Evolutionary conservation across 1,139 yeast species (phyloP).

Genomic region (Protomyces inundatus): DNA sequence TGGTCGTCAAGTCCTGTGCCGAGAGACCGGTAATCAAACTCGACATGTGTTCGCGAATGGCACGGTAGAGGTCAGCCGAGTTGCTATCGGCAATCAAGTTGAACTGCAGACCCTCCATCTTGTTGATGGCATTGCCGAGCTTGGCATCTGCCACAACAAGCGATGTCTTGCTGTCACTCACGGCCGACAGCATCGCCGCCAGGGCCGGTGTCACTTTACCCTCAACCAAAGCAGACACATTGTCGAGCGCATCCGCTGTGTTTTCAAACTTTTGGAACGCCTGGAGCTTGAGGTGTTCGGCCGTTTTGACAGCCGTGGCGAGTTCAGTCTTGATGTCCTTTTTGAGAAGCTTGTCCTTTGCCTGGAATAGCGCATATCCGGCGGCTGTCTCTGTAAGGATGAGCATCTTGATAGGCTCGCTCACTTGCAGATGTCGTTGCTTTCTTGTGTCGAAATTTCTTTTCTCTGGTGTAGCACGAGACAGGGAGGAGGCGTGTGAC

Average conservation of each 20-base stretch:
- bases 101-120: conserved; percentile 74
- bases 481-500: too few species aligned
- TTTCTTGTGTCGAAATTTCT: background rate
- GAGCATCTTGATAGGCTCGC: background rate
- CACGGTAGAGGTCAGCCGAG: conserved; percentile 88
- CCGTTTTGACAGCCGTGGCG: conserved; percentile 26
- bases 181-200: conserved; percentile 66
- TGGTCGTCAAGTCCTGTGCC: conserved; percentile 77
- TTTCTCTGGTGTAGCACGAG: background rate
- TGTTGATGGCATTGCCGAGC: conserved; percentile 92
- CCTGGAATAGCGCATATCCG: conserved; percentile 29
- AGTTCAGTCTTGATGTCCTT: conserved; percentile 26
- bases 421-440: too few species aligned
- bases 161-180: conserved; percentile 67
- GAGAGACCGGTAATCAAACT: conserved; percentile 89
- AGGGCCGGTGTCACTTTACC: conserved; percentile 88
- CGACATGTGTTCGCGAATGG: conserved; percentile 89
- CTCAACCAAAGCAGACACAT: conserved; percentile 84
- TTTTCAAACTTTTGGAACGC: conserved; percentile 91
- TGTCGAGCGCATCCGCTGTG: conserved; percentile 95
- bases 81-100: conserved; percentile 92
- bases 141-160: conserved; percentile 92
- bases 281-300: conserved; percentile 70
- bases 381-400: conserved; percentile 27
- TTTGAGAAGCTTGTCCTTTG: conserved; percentile 30